phyloP scores from a whole-genome alignment of 1,139 yeast genomes.

The Zygosaccharomyces pseudobailii region DNA sequence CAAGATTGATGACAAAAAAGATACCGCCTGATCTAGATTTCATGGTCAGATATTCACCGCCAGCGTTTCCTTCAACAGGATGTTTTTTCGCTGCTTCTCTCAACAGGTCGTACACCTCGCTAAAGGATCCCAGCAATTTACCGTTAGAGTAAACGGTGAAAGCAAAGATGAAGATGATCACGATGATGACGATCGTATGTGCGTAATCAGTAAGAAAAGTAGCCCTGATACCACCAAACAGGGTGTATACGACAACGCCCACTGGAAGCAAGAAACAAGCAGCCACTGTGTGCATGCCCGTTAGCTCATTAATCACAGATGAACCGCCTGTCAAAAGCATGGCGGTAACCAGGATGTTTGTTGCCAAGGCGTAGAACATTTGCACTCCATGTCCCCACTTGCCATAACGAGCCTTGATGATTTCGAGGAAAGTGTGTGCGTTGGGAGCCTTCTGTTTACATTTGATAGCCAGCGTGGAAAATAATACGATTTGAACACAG shows the following conservation, averaged over 20 bases:
- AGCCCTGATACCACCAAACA: constrained; percentile 87
- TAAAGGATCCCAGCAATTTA: constrained; percentile 71
- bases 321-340: constrained; percentile 86
- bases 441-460: constrained; percentile 68
- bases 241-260: constrained; percentile 76
- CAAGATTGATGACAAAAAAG: constrained; percentile 74
- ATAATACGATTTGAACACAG: constrained; percentile 59
- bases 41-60: constrained; percentile 77
- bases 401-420: constrained; percentile 68
- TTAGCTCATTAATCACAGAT: constrained; percentile 67
- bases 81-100: constrained; percentile 50
- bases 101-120: constrained; percentile 65
- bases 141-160: constrained; percentile 61
- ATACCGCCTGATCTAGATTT: constrained; percentile 73
- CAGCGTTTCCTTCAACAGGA: constrained; percentile 70
- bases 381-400: constrained; percentile 59
- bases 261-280: constrained; percentile 76
- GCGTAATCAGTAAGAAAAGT: constrained; percentile 84
- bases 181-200: constrained; percentile 61
- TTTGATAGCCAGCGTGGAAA: constrained; percentile 70
- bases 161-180: constrained; percentile 57
- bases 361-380: constrained; percentile 76
- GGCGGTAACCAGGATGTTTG: constrained; percentile 81
- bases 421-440: constrained; percentile 73
- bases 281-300: constrained; percentile 82